Evolutionary conservation across 2,329 filamentous ascomycete genomes (phyloP).

Genomic region (Tolypocladium amazonense): DNA sequence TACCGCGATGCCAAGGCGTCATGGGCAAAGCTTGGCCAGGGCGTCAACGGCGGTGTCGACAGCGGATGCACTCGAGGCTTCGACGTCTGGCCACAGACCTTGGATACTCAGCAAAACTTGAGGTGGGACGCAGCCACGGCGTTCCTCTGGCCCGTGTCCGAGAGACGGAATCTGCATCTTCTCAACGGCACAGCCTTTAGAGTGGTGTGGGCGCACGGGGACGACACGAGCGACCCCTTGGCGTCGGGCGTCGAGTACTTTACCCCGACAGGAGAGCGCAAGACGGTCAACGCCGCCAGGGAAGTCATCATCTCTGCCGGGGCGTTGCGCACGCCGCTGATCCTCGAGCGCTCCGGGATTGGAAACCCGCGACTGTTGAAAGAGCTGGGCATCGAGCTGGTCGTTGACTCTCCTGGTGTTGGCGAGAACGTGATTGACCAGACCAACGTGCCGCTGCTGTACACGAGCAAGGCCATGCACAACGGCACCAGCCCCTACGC

Average conservation of each 20-base stretch:
- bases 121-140: slow-evolving; percentile 30
- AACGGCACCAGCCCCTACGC: slow-evolving; percentile 18
- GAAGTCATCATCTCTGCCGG: slow-evolving; percentile 39
- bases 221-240: slow-evolving; percentile 2
- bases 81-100: slow-evolving; percentile 25
- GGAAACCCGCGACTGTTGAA: slow-evolving; percentile 31
- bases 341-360: slow-evolving; percentile 43
- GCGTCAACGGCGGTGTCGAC: slow-evolving; percentile 25
- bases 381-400: slow-evolving; percentile 28
- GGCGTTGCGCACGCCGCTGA: slow-evolving; percentile 36
- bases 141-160: slow-evolving; percentile 27
- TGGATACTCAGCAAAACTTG: slow-evolving; percentile 24
- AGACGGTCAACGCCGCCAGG: slow-evolving; percentile 25
- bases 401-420: slow-evolving; percentile 36
- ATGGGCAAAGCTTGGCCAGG: slow-evolving; percentile 21
- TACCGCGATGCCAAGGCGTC: slow-evolving; percentile 16
- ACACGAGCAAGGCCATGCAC: slow-evolving; percentile 9
- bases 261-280: slow-evolving; percentile 21
- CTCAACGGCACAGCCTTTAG: slow-evolving; percentile 24
- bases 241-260: slow-evolving; percentile 26
- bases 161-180: slow-evolving; percentile 25
- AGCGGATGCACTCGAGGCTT: slow-evolving; percentile 27
- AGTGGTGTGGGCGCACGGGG: slow-evolving; percentile 15
- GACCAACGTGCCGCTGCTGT: slow-evolving; percentile 19
- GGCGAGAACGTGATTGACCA: slow-evolving; percentile 44